phyloP scores from a whole-genome alignment of 768 basidiomycete genomes.

The Termitomyces sp. region DNA sequence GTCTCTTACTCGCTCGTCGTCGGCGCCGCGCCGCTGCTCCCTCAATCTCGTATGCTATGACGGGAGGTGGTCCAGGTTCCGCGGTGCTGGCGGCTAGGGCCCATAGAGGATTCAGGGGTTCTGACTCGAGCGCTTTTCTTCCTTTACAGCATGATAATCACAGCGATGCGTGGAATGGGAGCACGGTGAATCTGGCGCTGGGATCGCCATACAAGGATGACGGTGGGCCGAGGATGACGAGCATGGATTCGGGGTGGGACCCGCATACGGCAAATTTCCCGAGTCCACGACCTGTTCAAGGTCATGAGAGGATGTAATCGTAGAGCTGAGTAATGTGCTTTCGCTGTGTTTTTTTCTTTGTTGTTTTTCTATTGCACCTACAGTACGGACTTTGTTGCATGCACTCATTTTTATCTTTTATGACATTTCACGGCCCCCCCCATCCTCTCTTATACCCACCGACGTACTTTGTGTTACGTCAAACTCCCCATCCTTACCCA shows the following conservation, averaged over 20 bases:
- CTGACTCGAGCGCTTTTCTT: constrained; percentile 66
- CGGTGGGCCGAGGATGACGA: constrained; percentile 23
- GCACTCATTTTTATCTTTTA: not conserved
- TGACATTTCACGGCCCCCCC: constrained; percentile 3
- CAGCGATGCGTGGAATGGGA: constrained; percentile 55
- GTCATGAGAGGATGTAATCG: constrained; percentile 6
- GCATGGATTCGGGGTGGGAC: constrained; percentile 24
- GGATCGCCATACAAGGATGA: constrained; percentile 26
- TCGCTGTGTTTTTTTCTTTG: not conserved
- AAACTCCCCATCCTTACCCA: not conserved
- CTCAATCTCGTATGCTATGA: constrained; percentile 21
- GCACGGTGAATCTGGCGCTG: constrained; percentile 38
- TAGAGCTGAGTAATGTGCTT: constrained; percentile 10
- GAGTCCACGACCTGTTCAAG: not conserved
- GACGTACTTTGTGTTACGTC: not conserved
- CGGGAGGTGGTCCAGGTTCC: constrained; percentile 11
- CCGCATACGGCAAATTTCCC: constrained; percentile 25
- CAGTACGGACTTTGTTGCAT: constrained; percentile 5
- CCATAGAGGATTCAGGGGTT: constrained; percentile 33
- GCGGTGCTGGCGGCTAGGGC: constrained; percentile 17
- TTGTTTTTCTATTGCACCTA: not conserved
- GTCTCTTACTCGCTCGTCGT: constrained; percentile 45
- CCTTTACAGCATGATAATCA: constrained; percentile 63
- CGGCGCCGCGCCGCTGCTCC: constrained; percentile 40
- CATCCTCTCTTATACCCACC: not conserved